phyloP scores from a whole-genome alignment of 345 rosid species.

The Eucalyptus lansdowneana region DNA sequence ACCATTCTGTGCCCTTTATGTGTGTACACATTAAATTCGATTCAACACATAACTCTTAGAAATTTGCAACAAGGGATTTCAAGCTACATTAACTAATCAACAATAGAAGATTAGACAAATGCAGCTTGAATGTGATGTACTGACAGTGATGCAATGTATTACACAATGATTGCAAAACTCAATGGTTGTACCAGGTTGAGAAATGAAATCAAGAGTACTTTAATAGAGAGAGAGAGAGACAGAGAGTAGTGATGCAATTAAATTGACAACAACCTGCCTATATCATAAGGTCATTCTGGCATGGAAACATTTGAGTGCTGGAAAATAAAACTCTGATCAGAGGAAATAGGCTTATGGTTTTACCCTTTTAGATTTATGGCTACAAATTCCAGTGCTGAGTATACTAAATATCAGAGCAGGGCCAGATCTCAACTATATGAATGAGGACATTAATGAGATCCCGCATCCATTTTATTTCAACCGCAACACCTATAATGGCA shows the following conservation, averaged over 20 bases:
- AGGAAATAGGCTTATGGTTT: background rate
- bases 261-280: background rate
- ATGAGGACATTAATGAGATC: background rate
- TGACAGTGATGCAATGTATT: background rate
- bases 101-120: background rate
- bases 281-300: background rate
- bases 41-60: background rate
- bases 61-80: background rate
- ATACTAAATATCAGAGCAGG: background rate
- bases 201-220: background rate
- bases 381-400: background rate
- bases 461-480: background rate
- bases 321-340: background rate
- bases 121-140: background rate
- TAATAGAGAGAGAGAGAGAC: background rate
- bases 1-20: background rate
- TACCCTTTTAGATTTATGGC: background rate
- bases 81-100: background rate
- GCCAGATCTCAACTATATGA: background rate
- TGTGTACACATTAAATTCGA: background rate
- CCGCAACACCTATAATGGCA: background rate
- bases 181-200: background rate
- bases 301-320: background rate
- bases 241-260: background rate
- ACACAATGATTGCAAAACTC: background rate